Evolutionary conservation across 1,139 yeast species (phyloP).

Genomic region (Candida glucosophila): DNA sequence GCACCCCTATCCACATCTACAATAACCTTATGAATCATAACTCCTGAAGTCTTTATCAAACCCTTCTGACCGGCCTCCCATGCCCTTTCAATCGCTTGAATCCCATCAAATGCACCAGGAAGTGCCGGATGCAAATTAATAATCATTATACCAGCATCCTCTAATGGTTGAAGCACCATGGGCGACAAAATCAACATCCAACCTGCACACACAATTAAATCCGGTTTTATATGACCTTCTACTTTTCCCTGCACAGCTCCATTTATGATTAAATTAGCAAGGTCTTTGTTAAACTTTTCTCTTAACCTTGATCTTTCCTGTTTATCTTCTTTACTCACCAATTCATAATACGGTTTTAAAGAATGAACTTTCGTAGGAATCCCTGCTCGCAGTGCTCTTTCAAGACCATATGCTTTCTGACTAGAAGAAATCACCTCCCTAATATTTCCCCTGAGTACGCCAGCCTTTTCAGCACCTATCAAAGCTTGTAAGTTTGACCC

Average conservation of each 20-base stretch:
- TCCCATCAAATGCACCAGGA: conserved; percentile 96
- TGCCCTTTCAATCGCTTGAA: conserved; percentile 92
- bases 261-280: conserved; percentile 57
- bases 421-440: conserved; percentile 79
- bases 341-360: conserved; percentile 67
- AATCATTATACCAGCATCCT: conserved; percentile 56
- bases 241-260: conserved; percentile 28
- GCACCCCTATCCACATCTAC: conserved; percentile 92
- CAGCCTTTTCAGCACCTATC: conserved; percentile 56
- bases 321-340: conserved; percentile 56
- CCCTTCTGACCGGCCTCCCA: conserved; percentile 92
- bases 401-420: conserved; percentile 73
- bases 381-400: conserved; percentile 59
- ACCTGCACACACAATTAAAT: conserved; percentile 92
- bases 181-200: conserved; percentile 93
- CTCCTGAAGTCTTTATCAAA: conserved; percentile 71
- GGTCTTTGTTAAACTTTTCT: conserved; percentile 63
- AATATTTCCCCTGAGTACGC: conserved; percentile 44
- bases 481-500: conserved; percentile 93
- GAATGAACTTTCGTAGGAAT: conserved; percentile 68
- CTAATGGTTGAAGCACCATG: conserved; percentile 60
- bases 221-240: conserved; percentile 47
- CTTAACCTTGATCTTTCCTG: conserved; percentile 53
- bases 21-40: conserved; percentile 93
- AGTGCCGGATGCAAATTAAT: conserved; percentile 94